Base-by-base conservation (phyloP, 2,329 filamentous ascomycete genomes). In the Coniochaeta ligniaria region DNA sequence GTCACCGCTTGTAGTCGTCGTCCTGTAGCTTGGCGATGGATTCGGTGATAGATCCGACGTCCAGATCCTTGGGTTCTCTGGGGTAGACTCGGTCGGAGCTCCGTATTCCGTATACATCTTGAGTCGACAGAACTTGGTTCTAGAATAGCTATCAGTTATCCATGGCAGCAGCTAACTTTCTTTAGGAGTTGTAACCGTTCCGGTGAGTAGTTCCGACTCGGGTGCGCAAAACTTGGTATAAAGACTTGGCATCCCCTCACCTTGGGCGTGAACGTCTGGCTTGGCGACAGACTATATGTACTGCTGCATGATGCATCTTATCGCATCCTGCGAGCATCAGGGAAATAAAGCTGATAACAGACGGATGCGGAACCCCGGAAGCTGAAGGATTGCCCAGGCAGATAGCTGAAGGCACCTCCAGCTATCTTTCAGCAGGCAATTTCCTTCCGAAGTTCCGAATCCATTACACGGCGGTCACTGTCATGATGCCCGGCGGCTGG, bases 171-270 rank as follows among this genome's bases (percentile, higher is more conserved):
- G 5, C 6, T 16, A 14, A 41, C 17, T n/a, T 20, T 20, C 24
- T 9, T 20, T 9, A 2, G 4, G 43, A 47, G 43, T 24, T 22
- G 16, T 33, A n/a, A 7, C 31, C 35, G n/a, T 38, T 57, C 54
- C 31, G 26, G n/a, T 38, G 54, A 16, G 54, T 12, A n/a, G n/a
- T 38, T 38, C 12, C 47, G n/a, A 12, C 22, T 28, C 3, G 28
- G 14, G 2, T 2, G 31, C 50, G n/a, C n/a, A n/a, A 20, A 38
- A 57, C 28, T 12, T 26, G 54, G 54, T 36, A 38, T 22, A 24
- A 57, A 35, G 54, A 20, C 54, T 57, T 57, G 54, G 54, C 54
- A 35, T 26, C 54, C 54, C 54, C 54, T 57, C 54, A 57, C 54
- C 54, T 35, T 22, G 31, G 31, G 7, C 35, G 31, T 38, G 16